These are phyloP conservation scores for Nakazawaea ambrosiae DNA, from an alignment of 805 yeast species.

Conservation along the genomic window DNA sequence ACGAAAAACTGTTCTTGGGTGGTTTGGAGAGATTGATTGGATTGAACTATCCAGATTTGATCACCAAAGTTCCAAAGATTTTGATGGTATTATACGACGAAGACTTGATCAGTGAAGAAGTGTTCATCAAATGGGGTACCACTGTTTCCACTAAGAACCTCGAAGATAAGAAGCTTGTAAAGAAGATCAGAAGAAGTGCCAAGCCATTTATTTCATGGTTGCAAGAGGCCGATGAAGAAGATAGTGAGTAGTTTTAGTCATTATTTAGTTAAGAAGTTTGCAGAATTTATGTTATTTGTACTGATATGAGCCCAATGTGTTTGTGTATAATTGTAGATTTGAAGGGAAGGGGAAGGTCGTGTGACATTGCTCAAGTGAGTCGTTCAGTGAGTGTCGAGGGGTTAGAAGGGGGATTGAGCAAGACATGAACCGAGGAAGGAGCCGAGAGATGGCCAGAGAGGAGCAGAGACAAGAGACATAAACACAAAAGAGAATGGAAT, in stretches of 20 bases:
- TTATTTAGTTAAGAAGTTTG: too few species aligned
- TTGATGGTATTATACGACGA: conserved; percentile 74
- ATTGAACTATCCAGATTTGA: conserved; percentile 60
- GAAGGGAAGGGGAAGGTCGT: too few species aligned
- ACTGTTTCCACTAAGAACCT: conserved; percentile 90
- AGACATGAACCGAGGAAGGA: too few species aligned
- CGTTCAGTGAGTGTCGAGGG: too few species aligned
- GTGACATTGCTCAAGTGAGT: too few species aligned
- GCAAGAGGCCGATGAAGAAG: conserved; percentile 84
- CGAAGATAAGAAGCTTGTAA: conserved; percentile 73
- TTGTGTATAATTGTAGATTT: too few species aligned
- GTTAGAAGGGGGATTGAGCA: too few species aligned
- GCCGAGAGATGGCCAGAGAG: too few species aligned
- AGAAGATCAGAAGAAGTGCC: conserved; percentile 93
- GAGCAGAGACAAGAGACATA: too few species aligned
- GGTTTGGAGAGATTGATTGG: conserved; percentile 95
- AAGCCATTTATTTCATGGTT: conserved; percentile 95
- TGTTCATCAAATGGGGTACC: conserved; percentile 76
- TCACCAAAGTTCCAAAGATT: conserved; percentile 72
- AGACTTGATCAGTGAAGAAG: conserved; percentile 82
- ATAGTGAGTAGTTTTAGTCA: conserved; percentile 30
- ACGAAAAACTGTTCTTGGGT: conserved; percentile 87
- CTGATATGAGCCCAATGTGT: too few species aligned
- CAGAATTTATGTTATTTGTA: too few species aligned
- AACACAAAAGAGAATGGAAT: too few species aligned